Conservation (phyloP, 2,329 filamentous ascomycete species). For the Beauveria bassiana region DNA sequence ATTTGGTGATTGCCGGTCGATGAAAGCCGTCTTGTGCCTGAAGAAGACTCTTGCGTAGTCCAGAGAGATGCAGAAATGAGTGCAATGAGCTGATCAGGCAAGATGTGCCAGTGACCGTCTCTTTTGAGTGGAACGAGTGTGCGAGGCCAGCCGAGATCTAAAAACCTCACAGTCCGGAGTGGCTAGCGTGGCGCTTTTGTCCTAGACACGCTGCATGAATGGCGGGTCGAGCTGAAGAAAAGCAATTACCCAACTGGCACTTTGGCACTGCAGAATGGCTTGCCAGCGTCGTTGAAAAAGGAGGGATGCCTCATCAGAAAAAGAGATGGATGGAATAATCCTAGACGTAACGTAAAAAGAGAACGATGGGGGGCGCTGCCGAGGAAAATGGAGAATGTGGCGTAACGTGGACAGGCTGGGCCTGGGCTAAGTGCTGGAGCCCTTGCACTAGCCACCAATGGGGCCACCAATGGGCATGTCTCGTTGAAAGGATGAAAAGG, state of each 20-base stretch:
- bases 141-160: neutral
- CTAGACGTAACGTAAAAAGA: neutral
- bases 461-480: constrained; percentile 7
- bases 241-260: neutral
- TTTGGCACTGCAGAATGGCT: neutral
- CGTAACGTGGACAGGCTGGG: neutral
- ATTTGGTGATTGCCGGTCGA: neutral
- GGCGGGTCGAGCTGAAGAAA: neutral
- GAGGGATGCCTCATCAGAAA: neutral
- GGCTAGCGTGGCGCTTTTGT: constrained; percentile 3
- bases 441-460: constrained; percentile 1
- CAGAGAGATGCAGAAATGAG: neutral
- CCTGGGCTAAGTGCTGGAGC: neutral
- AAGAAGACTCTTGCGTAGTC: neutral
- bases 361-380: neutral
- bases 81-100: neutral
- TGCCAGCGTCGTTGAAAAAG: neutral
- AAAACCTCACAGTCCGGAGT: neutral
- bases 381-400: constrained; percentile 2
- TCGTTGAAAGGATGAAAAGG: too few relatives aligned
- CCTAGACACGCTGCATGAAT: neutral
- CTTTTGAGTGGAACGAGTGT: constrained; percentile 3
- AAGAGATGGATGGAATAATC: neutral
- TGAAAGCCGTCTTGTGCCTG: neutral
- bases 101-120: neutral